A percentile compares a stretch with the other conserved stretches of the same genome.
Evolutionary conservation across 2,329 filamentous ascomycete species (phyloP).

Genomic region (Aspergillus pseudonomiae): DNA sequence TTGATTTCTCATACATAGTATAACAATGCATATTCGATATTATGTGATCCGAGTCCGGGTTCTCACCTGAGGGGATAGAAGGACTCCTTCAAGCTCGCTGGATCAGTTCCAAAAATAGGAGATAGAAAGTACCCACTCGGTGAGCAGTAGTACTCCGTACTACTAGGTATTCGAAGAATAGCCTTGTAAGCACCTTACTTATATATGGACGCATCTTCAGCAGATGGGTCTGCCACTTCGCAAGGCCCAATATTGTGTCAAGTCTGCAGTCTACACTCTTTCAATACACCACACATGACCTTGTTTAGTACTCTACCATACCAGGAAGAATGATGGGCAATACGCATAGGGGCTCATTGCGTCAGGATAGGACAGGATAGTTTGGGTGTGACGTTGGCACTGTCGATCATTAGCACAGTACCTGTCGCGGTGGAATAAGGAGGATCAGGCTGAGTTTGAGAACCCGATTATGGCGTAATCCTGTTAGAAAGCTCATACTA

Average conservation of each 20-base stretch:
- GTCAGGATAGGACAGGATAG: constrained; percentile 7
- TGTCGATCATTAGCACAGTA: constrained; percentile 9
- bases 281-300: background rate
- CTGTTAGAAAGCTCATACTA: background rate
- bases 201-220: background rate
- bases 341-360: constrained; percentile 1
- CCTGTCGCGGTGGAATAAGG: background rate
- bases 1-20: background rate
- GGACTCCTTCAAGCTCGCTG: background rate
- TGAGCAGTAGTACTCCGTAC: background rate
- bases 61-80: background rate
- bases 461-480: background rate
- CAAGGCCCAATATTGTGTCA: background rate
- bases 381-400: constrained; percentile 16
- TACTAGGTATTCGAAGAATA: too few relatives aligned
- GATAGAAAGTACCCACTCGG: background rate
- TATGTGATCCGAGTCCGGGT: background rate
- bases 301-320: background rate
- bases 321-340: background rate
- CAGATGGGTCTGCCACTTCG: too few relatives aligned
- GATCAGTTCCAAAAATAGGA: constrained; percentile 1
- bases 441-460: background rate
- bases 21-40: background rate
- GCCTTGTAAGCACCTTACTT: background rate
- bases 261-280: background rate